Evolutionary conservation across 805 yeast genomes (phyloP).

Genomic region (Groenewaldozyma salmanticensis): DNA sequence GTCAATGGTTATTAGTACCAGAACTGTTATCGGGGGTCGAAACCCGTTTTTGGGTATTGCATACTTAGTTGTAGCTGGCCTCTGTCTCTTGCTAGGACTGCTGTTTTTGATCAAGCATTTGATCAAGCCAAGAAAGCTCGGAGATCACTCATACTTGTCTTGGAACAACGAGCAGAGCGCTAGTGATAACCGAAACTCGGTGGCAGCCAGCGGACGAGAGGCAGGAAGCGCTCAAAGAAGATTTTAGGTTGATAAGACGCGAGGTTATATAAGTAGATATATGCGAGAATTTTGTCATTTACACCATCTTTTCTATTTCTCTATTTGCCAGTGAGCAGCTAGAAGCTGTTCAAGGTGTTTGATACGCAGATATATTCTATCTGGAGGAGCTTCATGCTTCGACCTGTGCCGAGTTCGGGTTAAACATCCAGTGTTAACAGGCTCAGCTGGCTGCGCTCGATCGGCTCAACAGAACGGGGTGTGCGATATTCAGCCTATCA

Average conservation of each 20-base stretch:
- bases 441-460: no score
- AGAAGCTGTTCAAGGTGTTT: no score
- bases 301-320: no score
- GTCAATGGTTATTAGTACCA: slow-evolving; percentile 69
- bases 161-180: slow-evolving; percentile 30
- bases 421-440: no score
- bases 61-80: slow-evolving; percentile 73
- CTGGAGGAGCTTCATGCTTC: no score
- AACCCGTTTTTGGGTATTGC: slow-evolving; percentile 78
- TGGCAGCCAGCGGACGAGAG: slow-evolving; percentile 7
- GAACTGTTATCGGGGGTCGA: slow-evolving; percentile 78
- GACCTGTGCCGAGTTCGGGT: no score
- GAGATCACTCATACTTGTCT: slow-evolving; percentile 63
- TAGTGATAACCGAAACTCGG: neutral
- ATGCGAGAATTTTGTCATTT: no score
- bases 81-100: slow-evolving; percentile 61
- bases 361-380: no score
- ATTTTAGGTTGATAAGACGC: neutral
- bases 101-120: slow-evolving; percentile 73
- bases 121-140: slow-evolving; percentile 73
- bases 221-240: slow-evolving; percentile 1
- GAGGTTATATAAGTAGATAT: no score
- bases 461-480: no score
- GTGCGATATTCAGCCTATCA: no score
- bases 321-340: no score